A percentile compares a stretch with the other conserved stretches of the same genome.
These are phyloP conservation scores for Flaveria sonorensis DNA, from an alignment of 129 eudicot species.

Conservation along the genomic window DNA sequence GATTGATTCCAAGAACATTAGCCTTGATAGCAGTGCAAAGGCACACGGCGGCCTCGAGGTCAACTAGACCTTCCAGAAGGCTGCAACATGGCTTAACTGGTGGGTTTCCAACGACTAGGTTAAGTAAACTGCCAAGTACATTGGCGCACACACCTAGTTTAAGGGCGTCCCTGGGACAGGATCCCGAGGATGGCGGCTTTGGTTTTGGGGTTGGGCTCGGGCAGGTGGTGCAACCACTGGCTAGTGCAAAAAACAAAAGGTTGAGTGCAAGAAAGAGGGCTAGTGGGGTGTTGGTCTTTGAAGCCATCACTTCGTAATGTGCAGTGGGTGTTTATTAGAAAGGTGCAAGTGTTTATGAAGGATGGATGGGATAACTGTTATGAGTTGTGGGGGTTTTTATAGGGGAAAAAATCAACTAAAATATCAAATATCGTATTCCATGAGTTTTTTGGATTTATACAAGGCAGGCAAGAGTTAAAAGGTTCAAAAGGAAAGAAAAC, in stretches of 20 bases:
- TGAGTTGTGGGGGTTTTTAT: constrained; percentile 35
- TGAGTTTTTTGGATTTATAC: too few relatives aligned
- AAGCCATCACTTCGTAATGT: constrained; percentile 34
- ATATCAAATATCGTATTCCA: too few relatives aligned
- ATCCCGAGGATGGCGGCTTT: constrained; percentile 31
- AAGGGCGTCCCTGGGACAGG: constrained; percentile 58
- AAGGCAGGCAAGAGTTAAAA: too few relatives aligned
- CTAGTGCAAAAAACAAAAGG: constrained; percentile 53
- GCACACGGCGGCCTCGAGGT: constrained; percentile 72
- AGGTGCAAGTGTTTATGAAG: not conserved
- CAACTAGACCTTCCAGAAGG: constrained; percentile 54
- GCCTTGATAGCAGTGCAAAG: constrained; percentile 74
- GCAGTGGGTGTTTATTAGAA: not conserved
- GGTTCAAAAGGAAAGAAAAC: too few relatives aligned
- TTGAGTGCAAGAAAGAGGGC: constrained; percentile 50
- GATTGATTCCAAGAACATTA: constrained; percentile 62
- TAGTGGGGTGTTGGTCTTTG: constrained; percentile 30
- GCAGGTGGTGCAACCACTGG: constrained; percentile 47
- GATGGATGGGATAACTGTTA: constrained; percentile 27
- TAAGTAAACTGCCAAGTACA: constrained; percentile 46
- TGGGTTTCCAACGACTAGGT: constrained; percentile 46
- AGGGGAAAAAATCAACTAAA: constrained; percentile 7
- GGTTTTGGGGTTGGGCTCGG: constrained; percentile 38
- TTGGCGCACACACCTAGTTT: constrained; percentile 69
- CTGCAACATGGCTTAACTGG: constrained; percentile 56